Percentiles rank a stretch among this genome's conserved stretches.
Evolutionary conservation across 129 eudicot species (phyloP).

Genomic region (Helichrysum umbraculigerum): DNA sequence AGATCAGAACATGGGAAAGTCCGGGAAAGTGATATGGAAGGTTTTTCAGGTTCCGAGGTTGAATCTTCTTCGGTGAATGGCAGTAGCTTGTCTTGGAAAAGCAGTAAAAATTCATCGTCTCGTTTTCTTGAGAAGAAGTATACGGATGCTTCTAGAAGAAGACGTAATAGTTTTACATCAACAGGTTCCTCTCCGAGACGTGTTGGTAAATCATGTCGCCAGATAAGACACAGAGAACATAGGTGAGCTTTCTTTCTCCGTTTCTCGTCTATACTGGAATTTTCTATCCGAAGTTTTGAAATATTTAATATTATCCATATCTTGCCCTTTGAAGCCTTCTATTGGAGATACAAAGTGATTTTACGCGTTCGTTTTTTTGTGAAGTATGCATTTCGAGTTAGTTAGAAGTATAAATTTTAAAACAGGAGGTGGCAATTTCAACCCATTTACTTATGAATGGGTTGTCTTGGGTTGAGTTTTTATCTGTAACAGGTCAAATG

Average conservation of each 20-base stretch:
- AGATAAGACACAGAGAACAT: constrained; percentile 64
- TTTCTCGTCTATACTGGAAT: constrained; percentile 13
- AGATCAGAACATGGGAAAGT: constrained; percentile 30
- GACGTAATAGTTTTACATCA: constrained; percentile 54
- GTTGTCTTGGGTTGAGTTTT: neutral
- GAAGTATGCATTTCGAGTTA: constrained; percentile 3
- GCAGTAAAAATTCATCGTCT: constrained; percentile 51
- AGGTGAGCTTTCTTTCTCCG: constrained; percentile 43
- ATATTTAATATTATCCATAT: constrained; percentile 5
- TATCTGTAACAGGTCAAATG: neutral
- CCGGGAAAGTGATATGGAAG: constrained; percentile 39
- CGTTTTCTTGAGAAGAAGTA: constrained; percentile 48
- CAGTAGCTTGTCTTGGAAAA: constrained; percentile 85
- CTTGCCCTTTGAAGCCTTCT: constrained; percentile 13
- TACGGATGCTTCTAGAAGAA: constrained; percentile 58
- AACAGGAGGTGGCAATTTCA: neutral
- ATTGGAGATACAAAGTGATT: constrained; percentile 1
- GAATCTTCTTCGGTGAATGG: constrained; percentile 71
- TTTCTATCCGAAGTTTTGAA: neutral
- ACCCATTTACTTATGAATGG: neutral
- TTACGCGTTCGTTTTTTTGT: constrained; percentile 8
- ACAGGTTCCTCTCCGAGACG: constrained; percentile 57
- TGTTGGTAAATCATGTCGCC: constrained; percentile 89
- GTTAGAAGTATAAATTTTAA: neutral
- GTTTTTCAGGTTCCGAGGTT: constrained; percentile 73